A percentile compares a stretch with the other conserved stretches of the same genome.
Evolutionary conservation across 2,329 filamentous ascomycete genomes (phyloP).

Genomic region (Penicillium sp.): DNA sequence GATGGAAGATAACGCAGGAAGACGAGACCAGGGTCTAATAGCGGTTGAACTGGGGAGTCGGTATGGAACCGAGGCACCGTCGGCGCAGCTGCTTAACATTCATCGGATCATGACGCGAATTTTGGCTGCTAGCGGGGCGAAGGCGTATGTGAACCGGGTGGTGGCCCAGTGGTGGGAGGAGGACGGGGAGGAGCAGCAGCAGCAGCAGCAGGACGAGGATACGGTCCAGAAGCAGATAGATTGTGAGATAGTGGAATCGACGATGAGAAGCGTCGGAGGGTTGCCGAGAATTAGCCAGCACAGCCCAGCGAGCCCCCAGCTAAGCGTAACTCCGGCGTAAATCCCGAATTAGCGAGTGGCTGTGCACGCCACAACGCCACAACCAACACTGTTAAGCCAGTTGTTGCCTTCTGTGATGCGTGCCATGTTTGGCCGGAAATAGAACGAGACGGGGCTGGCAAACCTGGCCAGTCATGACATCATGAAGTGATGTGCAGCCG

Average conservation of each 20-base stretch:
- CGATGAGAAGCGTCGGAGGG: no score
- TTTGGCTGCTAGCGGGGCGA: neutral
- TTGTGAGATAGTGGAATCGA: no score
- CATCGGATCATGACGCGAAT: neutral
- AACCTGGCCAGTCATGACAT: neutral
- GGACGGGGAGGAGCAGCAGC: neutral
- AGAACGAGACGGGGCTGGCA: neutral
- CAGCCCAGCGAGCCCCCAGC: no score
- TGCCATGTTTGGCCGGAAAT: no score
- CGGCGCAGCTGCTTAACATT: neutral
- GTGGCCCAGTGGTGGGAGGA: neutral
- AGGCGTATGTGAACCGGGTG: neutral
- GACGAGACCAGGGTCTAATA: neutral
- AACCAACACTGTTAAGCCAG: no score
- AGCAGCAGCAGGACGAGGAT: no score
- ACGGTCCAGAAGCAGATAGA: no score
- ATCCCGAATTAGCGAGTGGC: neutral
- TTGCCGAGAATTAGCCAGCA: no score
- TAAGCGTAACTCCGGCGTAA: no score
- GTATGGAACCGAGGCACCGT: neutral
- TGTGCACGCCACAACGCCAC: neutral
- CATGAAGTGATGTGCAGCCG: neutral
- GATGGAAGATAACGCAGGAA: neutral
- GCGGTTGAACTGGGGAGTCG: neutral
- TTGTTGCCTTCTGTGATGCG: no score